phyloP scores from a whole-genome alignment of 1,284 basidiomycete species.

The Apiotrichum sp. region DNA sequence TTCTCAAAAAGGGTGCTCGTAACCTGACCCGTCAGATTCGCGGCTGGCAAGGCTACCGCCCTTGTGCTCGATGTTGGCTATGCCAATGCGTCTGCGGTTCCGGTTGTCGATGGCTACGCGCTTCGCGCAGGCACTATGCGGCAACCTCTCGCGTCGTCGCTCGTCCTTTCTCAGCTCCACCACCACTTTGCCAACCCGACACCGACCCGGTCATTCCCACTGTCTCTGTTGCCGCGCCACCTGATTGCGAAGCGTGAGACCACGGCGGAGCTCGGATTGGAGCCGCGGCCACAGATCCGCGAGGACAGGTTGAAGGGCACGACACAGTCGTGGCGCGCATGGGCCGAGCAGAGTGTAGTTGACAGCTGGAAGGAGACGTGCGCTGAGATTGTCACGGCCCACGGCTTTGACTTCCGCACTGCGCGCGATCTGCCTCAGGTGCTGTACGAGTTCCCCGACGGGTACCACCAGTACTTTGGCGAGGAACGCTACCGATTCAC shows the following conservation, averaged over 20 bases:
- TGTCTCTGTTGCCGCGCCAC: conserved; percentile 62
- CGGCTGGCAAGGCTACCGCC: conserved; percentile 91
- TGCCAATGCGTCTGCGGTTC: conserved; percentile 80
- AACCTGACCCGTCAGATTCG: conserved; percentile 53
- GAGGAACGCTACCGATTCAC: conserved; percentile 75
- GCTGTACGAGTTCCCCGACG: conserved; percentile 90
- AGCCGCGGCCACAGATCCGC: conserved; percentile 62
- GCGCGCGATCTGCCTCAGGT: conserved; percentile 32
- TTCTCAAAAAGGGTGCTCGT: conserved; percentile 45
- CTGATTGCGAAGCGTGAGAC: conserved; percentile 69
- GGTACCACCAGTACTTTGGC: conserved; percentile 80
- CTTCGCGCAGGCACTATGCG: conserved; percentile 65
- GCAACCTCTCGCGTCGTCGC: conserved; percentile 42
- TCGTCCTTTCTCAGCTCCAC: conserved; percentile 44
- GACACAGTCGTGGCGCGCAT: conserved; percentile 70
- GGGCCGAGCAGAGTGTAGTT: conserved; percentile 78
- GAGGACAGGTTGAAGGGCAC: conserved; percentile 68
- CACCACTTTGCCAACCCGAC: conserved; percentile 32
- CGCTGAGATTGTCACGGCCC: conserved; percentile 57
- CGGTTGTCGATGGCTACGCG: conserved; percentile 96
- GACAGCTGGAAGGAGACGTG: conserved; percentile 92
- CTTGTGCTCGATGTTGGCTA: conserved; percentile 91
- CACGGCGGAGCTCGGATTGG: conserved; percentile 58
- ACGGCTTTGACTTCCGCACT: conserved; percentile 35
- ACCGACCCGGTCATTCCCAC: conserved; percentile 29